phyloP scores from a whole-genome alignment of 352 stramenopile species.

The Globisporangium radiosum region DNA sequence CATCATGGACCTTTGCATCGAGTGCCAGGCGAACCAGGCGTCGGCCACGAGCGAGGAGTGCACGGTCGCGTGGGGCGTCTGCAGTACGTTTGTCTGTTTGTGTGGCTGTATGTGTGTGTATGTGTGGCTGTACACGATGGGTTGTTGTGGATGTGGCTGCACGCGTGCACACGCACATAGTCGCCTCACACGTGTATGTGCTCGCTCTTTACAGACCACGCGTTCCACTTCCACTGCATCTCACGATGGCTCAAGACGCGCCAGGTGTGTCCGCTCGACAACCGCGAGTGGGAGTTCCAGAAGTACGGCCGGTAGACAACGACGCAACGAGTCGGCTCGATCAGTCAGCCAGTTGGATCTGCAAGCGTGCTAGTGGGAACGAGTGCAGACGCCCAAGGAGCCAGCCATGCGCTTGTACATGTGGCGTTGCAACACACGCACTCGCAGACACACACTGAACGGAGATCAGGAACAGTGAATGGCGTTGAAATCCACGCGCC shows the following conservation, averaged over 20 bases:
- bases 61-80: conserved; percentile 83
- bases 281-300: conserved; percentile 99
- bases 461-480: no score
- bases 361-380: background rate
- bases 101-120: conserved; percentile 8
- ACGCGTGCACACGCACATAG: no score
- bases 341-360: background rate
- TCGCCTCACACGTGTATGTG: conserved; percentile 44
- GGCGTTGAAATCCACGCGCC: no score
- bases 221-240: conserved; percentile 99
- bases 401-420: background rate
- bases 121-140: background rate
- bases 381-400: background rate
- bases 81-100: conserved; percentile 56
- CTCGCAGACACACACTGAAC: no score
- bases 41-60: conserved; percentile 85
- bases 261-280: conserved; percentile 98
- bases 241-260: conserved; percentile 98
- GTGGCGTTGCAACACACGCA: background rate
- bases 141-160: background rate
- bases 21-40: conserved; percentile 95
- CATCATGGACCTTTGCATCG: conserved; percentile 99
- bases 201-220: conserved; percentile 92
- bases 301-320: conserved; percentile 89
- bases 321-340: background rate